A percentile compares a stretch with the other conserved stretches of the same genome.
Evolutionary conservation across 192 early-diverging fungal genomes (phyloP).

Genomic region (Kickxella alabastrina): DNA sequence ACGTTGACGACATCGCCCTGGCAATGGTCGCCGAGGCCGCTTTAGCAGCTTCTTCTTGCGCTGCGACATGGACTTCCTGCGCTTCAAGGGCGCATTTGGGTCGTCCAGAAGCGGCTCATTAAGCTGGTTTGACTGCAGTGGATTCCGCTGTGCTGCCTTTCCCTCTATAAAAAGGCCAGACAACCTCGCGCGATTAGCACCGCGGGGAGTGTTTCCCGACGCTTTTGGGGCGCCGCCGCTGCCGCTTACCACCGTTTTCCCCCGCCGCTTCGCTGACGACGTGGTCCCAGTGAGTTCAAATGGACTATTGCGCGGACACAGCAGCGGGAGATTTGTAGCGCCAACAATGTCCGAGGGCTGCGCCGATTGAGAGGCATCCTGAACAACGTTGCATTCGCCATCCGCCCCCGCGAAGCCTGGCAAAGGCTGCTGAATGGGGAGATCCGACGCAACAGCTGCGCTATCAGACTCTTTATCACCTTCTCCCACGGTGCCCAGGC

Average conservation of each 20-base stretch:
- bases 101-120: slow-evolving; percentile 14
- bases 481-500: background rate
- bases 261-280: too few relatives aligned
- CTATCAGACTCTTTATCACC: background rate
- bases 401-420: slow-evolving; percentile 22
- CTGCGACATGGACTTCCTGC: slow-evolving; percentile 12
- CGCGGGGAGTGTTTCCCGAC: background rate
- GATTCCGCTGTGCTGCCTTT: background rate
- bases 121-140: slow-evolving; percentile 8
- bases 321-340: too few relatives aligned
- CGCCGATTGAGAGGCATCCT: slow-evolving; percentile 17
- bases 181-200: background rate
- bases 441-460: slow-evolving; percentile 22
- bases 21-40: slow-evolving; percentile 12
- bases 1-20: slow-evolving; percentile 11
- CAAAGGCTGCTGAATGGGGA: slow-evolving; percentile 34
- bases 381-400: slow-evolving; percentile 11
- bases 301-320: too few relatives aligned
- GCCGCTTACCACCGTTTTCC: too few relatives aligned
- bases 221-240: background rate
- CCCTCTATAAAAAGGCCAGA: background rate
- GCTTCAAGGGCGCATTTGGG: slow-evolving; percentile 2
- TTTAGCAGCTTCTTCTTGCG: slow-evolving; percentile 40
- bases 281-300: too few relatives aligned
- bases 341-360: too few relatives aligned